A percentile compares a stretch with the other conserved stretches of the same genome.
phyloP scores from a whole-genome alignment of 2,329 filamentous ascomycete species.

The Neonectria neomacrospora region DNA sequence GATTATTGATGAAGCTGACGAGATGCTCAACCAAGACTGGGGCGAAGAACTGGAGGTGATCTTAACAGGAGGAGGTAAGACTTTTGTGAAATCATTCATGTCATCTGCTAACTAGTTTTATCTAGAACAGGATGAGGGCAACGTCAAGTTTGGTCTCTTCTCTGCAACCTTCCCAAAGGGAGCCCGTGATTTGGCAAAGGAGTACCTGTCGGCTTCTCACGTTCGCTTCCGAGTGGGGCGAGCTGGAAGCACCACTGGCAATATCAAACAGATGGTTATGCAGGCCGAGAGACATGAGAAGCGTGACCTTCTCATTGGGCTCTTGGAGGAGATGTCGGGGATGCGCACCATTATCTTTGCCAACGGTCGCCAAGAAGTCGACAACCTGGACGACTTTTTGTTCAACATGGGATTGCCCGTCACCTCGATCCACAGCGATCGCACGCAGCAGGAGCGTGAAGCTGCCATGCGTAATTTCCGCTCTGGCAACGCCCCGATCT shows the following conservation, averaged over 20 bases:
- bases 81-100: not conserved
- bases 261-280: conserved; percentile 83
- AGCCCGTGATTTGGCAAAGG: conserved; percentile 79
- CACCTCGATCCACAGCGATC: conserved; percentile 88
- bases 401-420: conserved; percentile 83
- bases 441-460: conserved; percentile 91
- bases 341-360: conserved; percentile 90
- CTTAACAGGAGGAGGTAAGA: conserved; percentile 82
- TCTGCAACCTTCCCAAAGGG: conserved; percentile 92
- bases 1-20: conserved; percentile 94
- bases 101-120: conserved; percentile 47
- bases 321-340: conserved; percentile 76
- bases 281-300: conserved; percentile 75
- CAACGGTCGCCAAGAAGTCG: conserved; percentile 81
- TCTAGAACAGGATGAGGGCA: conserved; percentile 77
- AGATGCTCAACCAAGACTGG: conserved; percentile 87
- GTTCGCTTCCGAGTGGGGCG: conserved; percentile 88
- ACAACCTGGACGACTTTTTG: conserved; percentile 87
- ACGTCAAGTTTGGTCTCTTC: conserved; percentile 82
- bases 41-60: conserved; percentile 78
- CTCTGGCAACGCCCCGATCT: conserved; percentile 76
- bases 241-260: conserved; percentile 82
- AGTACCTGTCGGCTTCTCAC: conserved; percentile 78
- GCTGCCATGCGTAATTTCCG: conserved; percentile 90
- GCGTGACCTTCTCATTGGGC: conserved; percentile 74